phyloP scores from a whole-genome alignment of 345 rosid species.

The Pistacia atlantica region DNA sequence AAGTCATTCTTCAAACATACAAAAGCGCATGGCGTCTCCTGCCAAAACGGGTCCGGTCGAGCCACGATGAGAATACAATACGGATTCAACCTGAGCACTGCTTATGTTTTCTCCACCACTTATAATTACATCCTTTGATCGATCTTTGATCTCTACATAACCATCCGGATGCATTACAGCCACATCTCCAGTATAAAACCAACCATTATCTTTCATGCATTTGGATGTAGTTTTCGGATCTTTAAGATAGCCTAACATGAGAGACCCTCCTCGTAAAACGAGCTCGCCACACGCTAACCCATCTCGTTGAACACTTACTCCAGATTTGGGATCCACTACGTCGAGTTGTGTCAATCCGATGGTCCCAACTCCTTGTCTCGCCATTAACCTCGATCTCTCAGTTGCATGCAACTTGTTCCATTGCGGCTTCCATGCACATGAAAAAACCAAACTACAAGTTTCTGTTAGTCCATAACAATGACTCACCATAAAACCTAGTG shows the following conservation, averaged over 20 bases:
- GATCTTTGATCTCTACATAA: conserved; percentile 58
- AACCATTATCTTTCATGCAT: conserved; percentile 44
- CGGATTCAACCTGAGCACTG: conserved; percentile 51
- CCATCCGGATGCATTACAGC: conserved; percentile 64
- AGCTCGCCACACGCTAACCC: conserved; percentile 58
- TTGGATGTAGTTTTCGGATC: conserved; percentile 40
- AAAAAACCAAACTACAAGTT: no score
- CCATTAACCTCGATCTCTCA: no score
- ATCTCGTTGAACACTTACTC: conserved; percentile 45
- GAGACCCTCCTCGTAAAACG: conserved; percentile 44
- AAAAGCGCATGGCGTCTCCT: conserved; percentile 67
- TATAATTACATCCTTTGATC: conserved; percentile 59
- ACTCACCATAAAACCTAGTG: no score
- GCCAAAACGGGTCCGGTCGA: conserved; percentile 58
- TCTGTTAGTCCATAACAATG: no score
- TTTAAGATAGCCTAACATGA: conserved; percentile 66
- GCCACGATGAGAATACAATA: conserved; percentile 62
- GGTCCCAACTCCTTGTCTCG: no score
- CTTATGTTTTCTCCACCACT: conserved; percentile 68
- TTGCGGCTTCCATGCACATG: no score
- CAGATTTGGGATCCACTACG: no score
- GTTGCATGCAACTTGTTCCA: no score
- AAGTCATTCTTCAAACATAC: conserved; percentile 45
- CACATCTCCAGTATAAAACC: conserved; percentile 64
- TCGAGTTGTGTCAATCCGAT: no score